These are phyloP conservation scores for Chlamydomonas sphaeroides DNA, from an alignment of 139 green algal genomes.

Conservation along the genomic window DNA sequence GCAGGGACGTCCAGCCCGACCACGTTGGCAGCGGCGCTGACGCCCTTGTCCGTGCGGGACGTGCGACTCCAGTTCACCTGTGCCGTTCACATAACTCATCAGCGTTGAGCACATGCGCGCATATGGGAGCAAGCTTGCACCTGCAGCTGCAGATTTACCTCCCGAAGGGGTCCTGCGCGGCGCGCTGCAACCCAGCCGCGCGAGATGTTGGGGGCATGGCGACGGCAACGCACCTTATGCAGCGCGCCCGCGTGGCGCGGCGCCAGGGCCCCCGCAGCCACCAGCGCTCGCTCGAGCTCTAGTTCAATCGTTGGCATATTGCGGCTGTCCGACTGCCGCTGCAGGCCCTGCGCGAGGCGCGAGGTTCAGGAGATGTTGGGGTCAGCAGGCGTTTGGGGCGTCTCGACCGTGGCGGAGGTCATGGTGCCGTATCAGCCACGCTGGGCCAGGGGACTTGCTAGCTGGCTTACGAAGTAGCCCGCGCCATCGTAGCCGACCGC, in stretches of 20 bases:
- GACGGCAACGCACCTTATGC: not conserved
- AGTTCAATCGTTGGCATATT: slow-evolving; percentile 83
- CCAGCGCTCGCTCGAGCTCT: slow-evolving; percentile 82
- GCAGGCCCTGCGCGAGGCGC: slow-evolving; percentile 92
- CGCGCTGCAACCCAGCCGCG: no score
- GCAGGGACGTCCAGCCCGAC: slow-evolving; percentile 1
- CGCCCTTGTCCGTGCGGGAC: slow-evolving; percentile 95
- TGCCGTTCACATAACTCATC: no score
- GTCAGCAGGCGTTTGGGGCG: no score
- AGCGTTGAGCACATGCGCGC: no score
- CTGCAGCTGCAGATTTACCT: no score
- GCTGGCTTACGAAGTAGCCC: slow-evolving; percentile 25
- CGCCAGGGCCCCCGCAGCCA: slow-evolving; percentile 70
- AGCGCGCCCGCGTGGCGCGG: not conserved
- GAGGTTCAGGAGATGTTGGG: no score
- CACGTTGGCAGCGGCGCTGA: slow-evolving; percentile 79
- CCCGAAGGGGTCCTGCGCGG: no score
- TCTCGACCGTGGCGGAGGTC: no score
- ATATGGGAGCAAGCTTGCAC: no score
- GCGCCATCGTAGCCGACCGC: slow-evolving; percentile 10
- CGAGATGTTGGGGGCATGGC: no score
- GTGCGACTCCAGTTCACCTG: slow-evolving; percentile 88
- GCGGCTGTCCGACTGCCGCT: slow-evolving; percentile 80
- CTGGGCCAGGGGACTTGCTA: no score
- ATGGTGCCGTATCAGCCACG: no score